These are phyloP conservation scores for Sphaerulina populicola DNA, from an alignment of 2,329 filamentous ascomycete species.

Conservation along the genomic window DNA sequence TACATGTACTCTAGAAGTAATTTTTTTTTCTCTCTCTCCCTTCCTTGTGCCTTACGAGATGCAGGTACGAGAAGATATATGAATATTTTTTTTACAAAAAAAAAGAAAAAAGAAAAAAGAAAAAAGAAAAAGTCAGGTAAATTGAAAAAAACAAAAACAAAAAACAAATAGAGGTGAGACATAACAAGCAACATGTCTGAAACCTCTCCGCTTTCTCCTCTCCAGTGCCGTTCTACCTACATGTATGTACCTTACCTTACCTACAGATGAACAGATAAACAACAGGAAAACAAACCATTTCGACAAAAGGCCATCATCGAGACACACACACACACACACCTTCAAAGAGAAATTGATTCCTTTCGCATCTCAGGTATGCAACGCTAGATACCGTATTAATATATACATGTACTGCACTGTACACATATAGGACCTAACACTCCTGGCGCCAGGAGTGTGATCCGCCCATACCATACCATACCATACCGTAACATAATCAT, in stretches of 20 bases:
- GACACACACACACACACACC: background rate
- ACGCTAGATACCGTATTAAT: background rate
- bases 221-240: background rate
- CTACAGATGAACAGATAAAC: background rate
- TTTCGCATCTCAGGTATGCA: background rate
- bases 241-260: background rate
- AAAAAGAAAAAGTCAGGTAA: too few species aligned
- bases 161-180: background rate
- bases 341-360: background rate
- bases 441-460: background rate
- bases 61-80: background rate
- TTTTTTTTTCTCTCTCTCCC: too few species aligned
- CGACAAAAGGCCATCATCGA: background rate
- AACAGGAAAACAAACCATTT: background rate
- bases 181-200: background rate
- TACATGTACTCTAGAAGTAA: background rate
- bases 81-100: too few species aligned
- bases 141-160: background rate
- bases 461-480: too few species aligned
- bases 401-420: background rate
- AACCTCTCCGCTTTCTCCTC: too few species aligned
- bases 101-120: too few species aligned
- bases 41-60: background rate
- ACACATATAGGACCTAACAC: background rate
- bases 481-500: too few species aligned